These are phyloP conservation scores for Trametopsis cervina DNA, from an alignment of 768 basidiomycete genomes.

Conservation along the genomic window DNA sequence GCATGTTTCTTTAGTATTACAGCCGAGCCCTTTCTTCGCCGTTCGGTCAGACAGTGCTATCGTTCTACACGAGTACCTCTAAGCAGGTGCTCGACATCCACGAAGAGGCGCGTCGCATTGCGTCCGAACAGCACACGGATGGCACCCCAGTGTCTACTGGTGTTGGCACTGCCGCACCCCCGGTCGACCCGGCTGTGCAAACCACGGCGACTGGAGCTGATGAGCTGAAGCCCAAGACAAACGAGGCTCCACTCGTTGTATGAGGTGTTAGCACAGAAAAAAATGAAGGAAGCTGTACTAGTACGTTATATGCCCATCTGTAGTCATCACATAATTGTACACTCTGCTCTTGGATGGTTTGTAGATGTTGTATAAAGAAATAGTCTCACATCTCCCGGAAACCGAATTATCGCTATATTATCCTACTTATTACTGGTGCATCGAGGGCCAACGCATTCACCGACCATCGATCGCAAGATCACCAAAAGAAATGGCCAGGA, in stretches of 20 bases:
- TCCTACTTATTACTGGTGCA: no score
- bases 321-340: no score
- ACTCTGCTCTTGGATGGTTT: no score
- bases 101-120: conserved; percentile 85
- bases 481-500: no score
- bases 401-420: no score
- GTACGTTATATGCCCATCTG: neutral
- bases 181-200: conserved; percentile 15
- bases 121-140: conserved; percentile 35
- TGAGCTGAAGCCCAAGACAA: neutral
- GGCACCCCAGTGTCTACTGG: conserved; percentile 14
- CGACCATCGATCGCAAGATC: no score
- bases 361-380: no score
- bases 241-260: neutral
- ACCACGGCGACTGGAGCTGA: neutral
- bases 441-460: no score
- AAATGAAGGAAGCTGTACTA: neutral
- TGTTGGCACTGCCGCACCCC: conserved; percentile 17
- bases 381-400: no score
- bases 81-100: conserved; percentile 92
- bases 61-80: conserved; percentile 82
- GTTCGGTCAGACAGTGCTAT: conserved; percentile 64
- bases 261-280: neutral
- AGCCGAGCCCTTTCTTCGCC: conserved; percentile 66
- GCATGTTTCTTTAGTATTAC: conserved; percentile 54